Evolutionary conservation across 352 stramenopile genomes (phyloP).

Genomic region (Phytophthora idaei): DNA sequence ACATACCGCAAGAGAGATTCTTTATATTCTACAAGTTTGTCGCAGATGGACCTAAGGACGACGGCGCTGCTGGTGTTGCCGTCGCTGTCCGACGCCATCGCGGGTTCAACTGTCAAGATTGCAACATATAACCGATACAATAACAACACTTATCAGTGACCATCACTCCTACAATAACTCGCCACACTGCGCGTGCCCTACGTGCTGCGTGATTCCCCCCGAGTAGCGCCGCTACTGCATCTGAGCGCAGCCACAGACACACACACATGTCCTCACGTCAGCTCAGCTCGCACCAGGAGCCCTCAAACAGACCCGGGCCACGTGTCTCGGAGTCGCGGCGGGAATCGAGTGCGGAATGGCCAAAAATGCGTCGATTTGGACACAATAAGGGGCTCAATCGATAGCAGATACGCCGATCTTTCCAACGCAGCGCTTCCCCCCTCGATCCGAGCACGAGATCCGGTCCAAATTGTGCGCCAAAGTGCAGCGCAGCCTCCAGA

Average conservation of each 20-base stretch:
- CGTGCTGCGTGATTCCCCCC: constrained; percentile 32
- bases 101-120: constrained; percentile 50
- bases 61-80: constrained; percentile 40
- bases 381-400: constrained; percentile 16
- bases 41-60: constrained; percentile 59
- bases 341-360: constrained; percentile 28
- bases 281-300: constrained; percentile 1
- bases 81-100: constrained; percentile 54
- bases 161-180: constrained; percentile 20
- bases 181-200: constrained; percentile 8
- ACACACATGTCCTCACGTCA: constrained; percentile 21
- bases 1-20: constrained; percentile 68
- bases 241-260: constrained; percentile 26
- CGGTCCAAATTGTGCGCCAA: constrained; percentile 17
- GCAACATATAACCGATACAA: constrained; percentile 34
- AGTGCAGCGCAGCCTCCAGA: constrained; percentile 17
- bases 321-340: constrained; percentile 16
- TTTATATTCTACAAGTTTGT: constrained; percentile 80
- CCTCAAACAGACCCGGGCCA: constrained; percentile 10
- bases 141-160: constrained; percentile 25
- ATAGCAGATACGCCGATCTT: constrained; percentile 22
- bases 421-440: constrained; percentile 18
- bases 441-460: constrained; percentile 20
- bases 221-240: constrained; percentile 38
- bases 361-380: constrained; percentile 30